Evolutionary conservation across 495 filamentous ascomycete species (phyloP).

Genomic region (Lindgomyces ingoldianus): DNA sequence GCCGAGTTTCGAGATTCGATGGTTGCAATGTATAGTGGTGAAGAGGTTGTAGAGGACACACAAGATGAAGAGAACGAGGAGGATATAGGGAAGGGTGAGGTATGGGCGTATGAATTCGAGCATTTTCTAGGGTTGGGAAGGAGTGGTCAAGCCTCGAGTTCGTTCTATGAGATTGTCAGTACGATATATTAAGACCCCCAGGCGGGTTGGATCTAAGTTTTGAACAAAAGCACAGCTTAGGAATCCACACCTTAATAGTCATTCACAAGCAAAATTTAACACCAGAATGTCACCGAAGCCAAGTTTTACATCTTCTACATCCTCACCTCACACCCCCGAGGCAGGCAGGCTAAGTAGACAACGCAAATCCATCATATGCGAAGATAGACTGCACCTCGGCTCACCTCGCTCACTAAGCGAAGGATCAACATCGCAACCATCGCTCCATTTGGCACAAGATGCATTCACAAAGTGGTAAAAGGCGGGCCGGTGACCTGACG

Average conservation of each 20-base stretch:
- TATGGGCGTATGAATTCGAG: conserved; percentile 8
- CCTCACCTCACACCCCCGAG: too few relatives aligned
- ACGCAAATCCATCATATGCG: background rate
- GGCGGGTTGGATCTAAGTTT: too few relatives aligned
- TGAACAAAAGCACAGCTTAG: too few relatives aligned
- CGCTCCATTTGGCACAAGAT: background rate
- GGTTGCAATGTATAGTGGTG: background rate
- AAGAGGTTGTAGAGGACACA: conserved; percentile 1
- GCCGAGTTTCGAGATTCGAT: conserved; percentile 32
- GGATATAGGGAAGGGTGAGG: conserved; percentile 1
- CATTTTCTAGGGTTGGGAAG: conserved; percentile 1
- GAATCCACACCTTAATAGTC: too few relatives aligned
- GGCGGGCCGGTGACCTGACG: background rate
- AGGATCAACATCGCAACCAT: background rate
- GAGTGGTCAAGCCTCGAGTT: background rate
- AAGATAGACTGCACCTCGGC: background rate
- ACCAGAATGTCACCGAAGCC: too few relatives aligned
- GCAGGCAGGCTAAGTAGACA: background rate
- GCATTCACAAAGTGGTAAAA: background rate
- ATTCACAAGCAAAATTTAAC: too few relatives aligned
- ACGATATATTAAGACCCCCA: too few relatives aligned
- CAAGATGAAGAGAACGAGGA: conserved; percentile 10
- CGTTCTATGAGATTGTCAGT: background rate
- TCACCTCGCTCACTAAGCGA: background rate
- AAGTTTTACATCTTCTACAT: too few relatives aligned